Conservation (phyloP, 306 rosid species). For the Prunus mira region DNA sequence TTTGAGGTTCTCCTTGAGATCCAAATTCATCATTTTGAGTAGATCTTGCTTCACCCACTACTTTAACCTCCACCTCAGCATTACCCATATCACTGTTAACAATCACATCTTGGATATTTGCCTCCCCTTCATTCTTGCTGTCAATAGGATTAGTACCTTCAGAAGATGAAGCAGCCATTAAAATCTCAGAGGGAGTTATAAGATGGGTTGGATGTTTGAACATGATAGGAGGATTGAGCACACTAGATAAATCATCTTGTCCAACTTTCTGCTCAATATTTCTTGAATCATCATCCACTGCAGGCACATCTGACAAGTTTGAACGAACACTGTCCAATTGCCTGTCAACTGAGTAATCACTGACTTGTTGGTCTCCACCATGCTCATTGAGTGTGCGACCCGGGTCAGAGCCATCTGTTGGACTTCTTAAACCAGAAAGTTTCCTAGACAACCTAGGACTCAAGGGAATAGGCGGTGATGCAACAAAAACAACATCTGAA, state of each 20-base stretch:
- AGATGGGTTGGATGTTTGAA: slow-evolving; percentile 95
- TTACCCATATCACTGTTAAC: slow-evolving; percentile 53
- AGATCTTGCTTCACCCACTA: slow-evolving; percentile 71
- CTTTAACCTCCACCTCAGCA: slow-evolving; percentile 83
- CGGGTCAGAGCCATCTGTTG: slow-evolving; percentile 49
- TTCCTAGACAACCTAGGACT: slow-evolving; percentile 83
- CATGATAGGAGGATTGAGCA: slow-evolving; percentile 50
- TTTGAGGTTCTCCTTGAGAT: slow-evolving; percentile 53
- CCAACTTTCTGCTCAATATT: slow-evolving; percentile 55
- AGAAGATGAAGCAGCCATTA: slow-evolving; percentile 70
- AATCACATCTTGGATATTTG: slow-evolving; percentile 65
- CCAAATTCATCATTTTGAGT: slow-evolving; percentile 56
- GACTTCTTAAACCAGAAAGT: slow-evolving; percentile 77
- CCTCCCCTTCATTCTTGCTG: slow-evolving; percentile 60
- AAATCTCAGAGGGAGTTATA: slow-evolving; percentile 81
- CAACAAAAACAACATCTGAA: slow-evolving; percentile 56
- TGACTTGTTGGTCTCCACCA: slow-evolving; percentile 57
- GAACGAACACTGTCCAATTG: slow-evolving; percentile 53
- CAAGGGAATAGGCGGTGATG: slow-evolving; percentile 75
- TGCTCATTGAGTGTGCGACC: slow-evolving; percentile 43
- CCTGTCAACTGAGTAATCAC: slow-evolving; percentile 71
- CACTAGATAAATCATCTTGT: slow-evolving; percentile 67
- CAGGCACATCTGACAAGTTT: slow-evolving; percentile 56
- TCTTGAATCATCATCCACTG: slow-evolving; percentile 51
- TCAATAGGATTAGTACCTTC: slow-evolving; percentile 54